Evolutionary conservation across 2,329 filamentous ascomycete genomes (phyloP), one percentile per base, ranked within the genome.

Genomic region (Seiridium cupressi): DNA sequence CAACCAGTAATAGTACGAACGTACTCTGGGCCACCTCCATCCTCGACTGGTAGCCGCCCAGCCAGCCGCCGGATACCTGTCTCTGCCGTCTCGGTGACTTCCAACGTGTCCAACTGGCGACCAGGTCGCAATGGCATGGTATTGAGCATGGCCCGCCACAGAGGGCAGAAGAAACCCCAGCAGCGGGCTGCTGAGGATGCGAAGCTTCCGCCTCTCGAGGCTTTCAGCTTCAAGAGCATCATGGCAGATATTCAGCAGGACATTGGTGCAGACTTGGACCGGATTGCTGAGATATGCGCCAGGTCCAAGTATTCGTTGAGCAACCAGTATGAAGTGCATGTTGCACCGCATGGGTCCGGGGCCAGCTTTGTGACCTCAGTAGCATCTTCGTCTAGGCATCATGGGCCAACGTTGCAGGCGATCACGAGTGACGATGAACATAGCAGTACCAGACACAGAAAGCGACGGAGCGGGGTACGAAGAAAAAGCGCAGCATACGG

Each of bases 281-380:
- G 84, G 46, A 89, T 89, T 66, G 86, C 86, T 9, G 86, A 89
- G 70, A 89, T 89, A 38, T 89, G 86, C 72, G 86, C 86, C 44
- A 79, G 84, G 40, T 88, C 85, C 10, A 80, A 83, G 48, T 89
- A 88, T 70, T 88, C 85, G 46, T 70, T 89, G 56, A 88, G 85
- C 71, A 87, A 88, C 69, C 86, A 89, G 68, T 88, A 89, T 66
- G 86, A 88, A 66, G 84, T 87, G 5, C 86, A 89, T 65, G 83
- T 88, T 61, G 76, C 82, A 10, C 86, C 86, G 11, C 86, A 88
- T 65, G 85, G 85, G 26, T 84, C 83, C 1, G 84, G 86, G 3
- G 71, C 81, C 1, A 73, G 76, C 1, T 84, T 86, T 61, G 55
- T 79, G 18, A 63, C 72, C 3, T 68, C 46, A 57, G 60, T 48